A percentile compares a stretch with the other conserved stretches of the same genome.
phyloP scores from a whole-genome alignment of 164 flowering plant genomes.

The Saururus chinensis region DNA sequence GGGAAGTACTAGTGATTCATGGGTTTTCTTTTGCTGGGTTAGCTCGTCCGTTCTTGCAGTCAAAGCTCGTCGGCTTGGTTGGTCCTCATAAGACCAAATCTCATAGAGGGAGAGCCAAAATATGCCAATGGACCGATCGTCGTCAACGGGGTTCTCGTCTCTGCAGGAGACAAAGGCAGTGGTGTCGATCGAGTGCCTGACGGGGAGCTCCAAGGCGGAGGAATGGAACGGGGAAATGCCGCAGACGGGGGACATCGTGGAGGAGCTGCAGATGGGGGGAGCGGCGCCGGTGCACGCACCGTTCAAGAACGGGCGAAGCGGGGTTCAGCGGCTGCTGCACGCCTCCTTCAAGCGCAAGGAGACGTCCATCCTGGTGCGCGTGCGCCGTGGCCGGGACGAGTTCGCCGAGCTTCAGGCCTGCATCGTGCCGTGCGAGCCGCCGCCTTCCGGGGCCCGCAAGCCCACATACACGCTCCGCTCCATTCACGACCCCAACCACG shows the following conservation, averaged over 20 bases:
- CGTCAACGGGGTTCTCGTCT: conserved; percentile 1
- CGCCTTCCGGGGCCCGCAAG: conserved; percentile 25
- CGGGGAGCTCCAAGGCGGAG: conserved; percentile 76
- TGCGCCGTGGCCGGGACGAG: conserved; percentile 63
- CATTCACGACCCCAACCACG: conserved; percentile 77
- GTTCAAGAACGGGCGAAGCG: conserved; percentile 60
- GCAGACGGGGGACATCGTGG: conserved; percentile 90
- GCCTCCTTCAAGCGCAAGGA: conserved; percentile 50
- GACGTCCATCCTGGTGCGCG: conserved; percentile 62
- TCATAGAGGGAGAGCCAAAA: neutral
- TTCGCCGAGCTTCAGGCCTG: conserved; percentile 71
- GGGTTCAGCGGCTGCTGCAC: conserved; percentile 72
- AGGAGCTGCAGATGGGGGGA: conserved; percentile 58
- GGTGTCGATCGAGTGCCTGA: conserved; percentile 74
- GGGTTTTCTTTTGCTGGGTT: no score
- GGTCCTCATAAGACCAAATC: no score
- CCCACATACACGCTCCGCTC: conserved; percentile 51
- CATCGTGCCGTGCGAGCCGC: conserved; percentile 63
- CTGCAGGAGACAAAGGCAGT: conserved; percentile 18
- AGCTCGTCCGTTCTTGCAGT: no score
- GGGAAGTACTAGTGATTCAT: no score
- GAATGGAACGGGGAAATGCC: conserved; percentile 86
- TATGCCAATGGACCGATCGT: conserved; percentile 36
- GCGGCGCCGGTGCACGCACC: conserved; percentile 27
- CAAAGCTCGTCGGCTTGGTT: no score